Conservation (phyloP, 805 yeast genomes). For the Wickerhamomyces rabaulensis region DNA sequence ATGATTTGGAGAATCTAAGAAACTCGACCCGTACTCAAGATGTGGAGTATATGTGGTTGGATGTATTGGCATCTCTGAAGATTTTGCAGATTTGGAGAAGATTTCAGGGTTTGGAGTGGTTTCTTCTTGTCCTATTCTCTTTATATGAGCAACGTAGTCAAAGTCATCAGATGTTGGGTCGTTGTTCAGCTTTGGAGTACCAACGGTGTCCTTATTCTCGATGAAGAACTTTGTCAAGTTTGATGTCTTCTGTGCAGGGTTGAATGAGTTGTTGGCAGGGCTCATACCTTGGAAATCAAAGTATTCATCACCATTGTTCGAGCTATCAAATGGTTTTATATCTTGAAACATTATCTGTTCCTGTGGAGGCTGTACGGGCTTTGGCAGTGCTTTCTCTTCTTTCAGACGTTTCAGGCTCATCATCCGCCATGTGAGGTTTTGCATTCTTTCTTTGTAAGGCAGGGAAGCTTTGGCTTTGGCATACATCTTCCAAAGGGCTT, state of each 20-base stretch:
- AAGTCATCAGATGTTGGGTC: slow-evolving; percentile 52
- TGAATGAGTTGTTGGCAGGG: slow-evolving; percentile 1
- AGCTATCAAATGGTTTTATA: slow-evolving; percentile 1
- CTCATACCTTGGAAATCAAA: slow-evolving; percentile 12
- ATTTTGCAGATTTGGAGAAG: slow-evolving; percentile 1
- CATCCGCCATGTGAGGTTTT: slow-evolving; percentile 84
- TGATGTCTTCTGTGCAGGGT: slow-evolving; percentile 12
- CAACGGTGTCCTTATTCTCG: slow-evolving; percentile 4
- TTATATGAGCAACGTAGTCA: slow-evolving; percentile 61
- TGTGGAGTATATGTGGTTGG: background rate
- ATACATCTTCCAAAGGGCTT: slow-evolving; percentile 77
- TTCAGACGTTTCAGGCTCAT: slow-evolving; percentile 46
- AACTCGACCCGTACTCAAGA: slow-evolving; percentile 12
- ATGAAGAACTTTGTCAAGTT: slow-evolving; percentile 22
- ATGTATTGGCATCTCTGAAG: slow-evolving; percentile 12
- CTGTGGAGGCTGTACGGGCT: background rate
- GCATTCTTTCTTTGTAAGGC: slow-evolving; percentile 74
- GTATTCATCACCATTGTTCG: slow-evolving; percentile 20
- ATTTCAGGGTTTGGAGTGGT: slow-evolving; percentile 1
- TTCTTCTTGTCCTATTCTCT: slow-evolving; percentile 45
- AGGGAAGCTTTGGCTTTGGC: slow-evolving; percentile 66
- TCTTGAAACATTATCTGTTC: background rate
- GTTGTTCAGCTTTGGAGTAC: slow-evolving; percentile 4
- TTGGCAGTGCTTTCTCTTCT: slow-evolving; percentile 3
- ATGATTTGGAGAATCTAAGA: slow-evolving; percentile 22